phyloP scores from a whole-genome alignment of 495 filamentous ascomycete species.

The Penicillium bialowiezense region DNA sequence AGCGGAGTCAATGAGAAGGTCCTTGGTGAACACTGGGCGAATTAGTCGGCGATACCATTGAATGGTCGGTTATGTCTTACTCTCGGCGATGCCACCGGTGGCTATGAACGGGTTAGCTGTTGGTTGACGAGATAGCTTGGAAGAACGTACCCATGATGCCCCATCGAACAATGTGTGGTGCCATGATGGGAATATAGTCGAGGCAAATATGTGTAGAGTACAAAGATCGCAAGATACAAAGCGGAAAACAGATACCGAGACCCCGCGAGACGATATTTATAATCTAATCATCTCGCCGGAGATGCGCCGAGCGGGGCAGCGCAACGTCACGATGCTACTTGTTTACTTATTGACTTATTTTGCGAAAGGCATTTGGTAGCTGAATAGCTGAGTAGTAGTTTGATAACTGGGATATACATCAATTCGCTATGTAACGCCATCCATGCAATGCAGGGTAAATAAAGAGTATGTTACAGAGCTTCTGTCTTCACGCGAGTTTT shows the following conservation, averaged over 20 bases:
- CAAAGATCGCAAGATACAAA: not conserved
- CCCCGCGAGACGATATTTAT: constrained; percentile 15
- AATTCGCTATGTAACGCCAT: constrained; percentile 9
- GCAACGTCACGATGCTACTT: constrained; percentile 16
- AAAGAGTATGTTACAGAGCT: constrained; percentile 17
- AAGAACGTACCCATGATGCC: constrained; percentile 64
- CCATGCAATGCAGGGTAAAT: constrained; percentile 6
- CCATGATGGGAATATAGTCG: too few species aligned
- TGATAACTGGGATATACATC: too few species aligned
- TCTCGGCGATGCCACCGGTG: constrained; percentile 75
- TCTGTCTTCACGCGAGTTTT: constrained; percentile 44
- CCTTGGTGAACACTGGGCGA: constrained; percentile 67
- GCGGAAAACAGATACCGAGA: not conserved
- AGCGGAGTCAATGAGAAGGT: constrained; percentile 76
- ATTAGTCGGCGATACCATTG: not conserved
- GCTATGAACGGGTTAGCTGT: constrained; percentile 43
- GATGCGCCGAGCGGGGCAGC: constrained; percentile 34
- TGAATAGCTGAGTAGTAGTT: too few species aligned
- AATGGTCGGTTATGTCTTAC: constrained; percentile 36
- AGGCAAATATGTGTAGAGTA: not conserved
- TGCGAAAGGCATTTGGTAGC: too few species aligned
- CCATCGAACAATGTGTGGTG: constrained; percentile 61
- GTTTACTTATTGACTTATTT: too few species aligned
- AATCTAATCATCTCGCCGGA: constrained; percentile 17
- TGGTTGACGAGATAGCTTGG: not conserved